A percentile compares a stretch with the other conserved stretches of the same genome.
Conservation (phyloP, 306 rosid species). For the Cicer yamashitae region DNA sequence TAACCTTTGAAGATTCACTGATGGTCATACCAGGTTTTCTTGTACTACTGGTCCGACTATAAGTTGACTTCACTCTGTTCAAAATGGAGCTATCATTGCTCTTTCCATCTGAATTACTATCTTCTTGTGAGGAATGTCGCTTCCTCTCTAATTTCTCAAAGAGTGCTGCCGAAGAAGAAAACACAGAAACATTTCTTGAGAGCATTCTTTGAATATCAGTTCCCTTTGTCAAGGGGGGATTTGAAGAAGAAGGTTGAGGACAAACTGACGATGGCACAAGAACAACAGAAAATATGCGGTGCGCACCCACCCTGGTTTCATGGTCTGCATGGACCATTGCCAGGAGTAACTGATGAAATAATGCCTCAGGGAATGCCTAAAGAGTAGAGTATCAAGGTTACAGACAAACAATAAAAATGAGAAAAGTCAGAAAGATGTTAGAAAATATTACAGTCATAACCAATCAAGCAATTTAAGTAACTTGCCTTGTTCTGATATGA, state of each 20-base stretch:
- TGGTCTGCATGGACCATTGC: slow-evolving; percentile 97
- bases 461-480: slow-evolving; percentile 41
- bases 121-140: slow-evolving; percentile 54
- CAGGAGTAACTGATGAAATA: slow-evolving; percentile 88
- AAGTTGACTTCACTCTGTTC: slow-evolving; percentile 69
- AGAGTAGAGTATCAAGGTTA: slow-evolving; percentile 31
- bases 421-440: slow-evolving; percentile 49
- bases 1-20: slow-evolving; percentile 44
- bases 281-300: slow-evolving; percentile 90
- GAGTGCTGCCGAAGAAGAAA: slow-evolving; percentile 96
- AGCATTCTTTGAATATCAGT: slow-evolving; percentile 62
- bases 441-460: slow-evolving; percentile 40
- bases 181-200: slow-evolving; percentile 80
- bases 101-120: slow-evolving; percentile 51
- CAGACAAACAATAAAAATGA: slow-evolving; percentile 36
- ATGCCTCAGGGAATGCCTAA: slow-evolving; percentile 94
- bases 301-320: slow-evolving; percentile 95
- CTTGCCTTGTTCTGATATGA: slow-evolving; percentile 96
- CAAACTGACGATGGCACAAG: slow-evolving; percentile 95
- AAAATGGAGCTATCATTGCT: slow-evolving; percentile 55
- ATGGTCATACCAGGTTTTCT: slow-evolving; percentile 43
- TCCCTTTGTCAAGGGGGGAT: slow-evolving; percentile 48
- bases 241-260: slow-evolving; percentile 59
- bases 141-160: slow-evolving; percentile 82
- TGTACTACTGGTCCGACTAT: slow-evolving; percentile 56